A percentile compares a stretch with the other conserved stretches of the same genome.
These are phyloP conservation scores for Ustilago vetiveriae DNA, from an alignment of 1,284 basidiomycete species.

Conservation along the genomic window DNA sequence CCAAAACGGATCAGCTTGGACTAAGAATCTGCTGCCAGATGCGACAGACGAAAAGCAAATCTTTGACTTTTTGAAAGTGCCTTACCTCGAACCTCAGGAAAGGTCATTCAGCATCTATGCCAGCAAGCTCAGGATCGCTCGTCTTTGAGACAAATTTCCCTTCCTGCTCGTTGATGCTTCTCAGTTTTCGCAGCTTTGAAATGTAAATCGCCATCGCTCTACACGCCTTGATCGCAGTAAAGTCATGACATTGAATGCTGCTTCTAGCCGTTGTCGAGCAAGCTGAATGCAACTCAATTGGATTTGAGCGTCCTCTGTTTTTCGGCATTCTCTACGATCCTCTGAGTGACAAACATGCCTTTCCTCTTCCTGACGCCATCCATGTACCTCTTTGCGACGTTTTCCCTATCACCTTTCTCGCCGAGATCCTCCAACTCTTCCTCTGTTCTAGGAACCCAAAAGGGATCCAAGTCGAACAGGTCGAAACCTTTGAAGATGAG, in stretches of 20 bases:
- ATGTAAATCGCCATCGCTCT: not conserved
- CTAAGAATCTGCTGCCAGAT: constrained; percentile 15
- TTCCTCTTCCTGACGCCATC: constrained; percentile 77
- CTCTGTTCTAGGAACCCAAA: constrained; percentile 98
- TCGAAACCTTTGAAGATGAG: constrained; percentile 87
- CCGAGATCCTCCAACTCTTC: constrained; percentile 97
- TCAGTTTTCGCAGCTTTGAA: too few relatives aligned
- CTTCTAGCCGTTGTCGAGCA: too few relatives aligned
- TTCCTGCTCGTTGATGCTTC: not conserved
- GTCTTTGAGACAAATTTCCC: not conserved
- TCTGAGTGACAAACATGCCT: constrained; percentile 55
- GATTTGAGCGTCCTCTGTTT: constrained; percentile 66
- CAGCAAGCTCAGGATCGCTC: constrained; percentile 9
- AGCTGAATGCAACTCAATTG: constrained; percentile 50
- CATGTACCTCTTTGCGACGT: constrained; percentile 94
- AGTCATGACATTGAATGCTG: too few relatives aligned
- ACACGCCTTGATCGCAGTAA: too few relatives aligned
- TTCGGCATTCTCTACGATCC: constrained; percentile 64
- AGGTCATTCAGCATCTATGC: constrained; percentile 18
- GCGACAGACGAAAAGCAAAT: constrained; percentile 34
- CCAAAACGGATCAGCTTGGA: constrained; percentile 37
- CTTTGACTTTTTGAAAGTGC: constrained; percentile 23
- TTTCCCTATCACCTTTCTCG: constrained; percentile 90
- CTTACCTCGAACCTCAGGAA: constrained; percentile 28
- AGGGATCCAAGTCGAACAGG: constrained; percentile 76